Conservation (phyloP, 805 yeast species). For the Yarrowia sp. region DNA sequence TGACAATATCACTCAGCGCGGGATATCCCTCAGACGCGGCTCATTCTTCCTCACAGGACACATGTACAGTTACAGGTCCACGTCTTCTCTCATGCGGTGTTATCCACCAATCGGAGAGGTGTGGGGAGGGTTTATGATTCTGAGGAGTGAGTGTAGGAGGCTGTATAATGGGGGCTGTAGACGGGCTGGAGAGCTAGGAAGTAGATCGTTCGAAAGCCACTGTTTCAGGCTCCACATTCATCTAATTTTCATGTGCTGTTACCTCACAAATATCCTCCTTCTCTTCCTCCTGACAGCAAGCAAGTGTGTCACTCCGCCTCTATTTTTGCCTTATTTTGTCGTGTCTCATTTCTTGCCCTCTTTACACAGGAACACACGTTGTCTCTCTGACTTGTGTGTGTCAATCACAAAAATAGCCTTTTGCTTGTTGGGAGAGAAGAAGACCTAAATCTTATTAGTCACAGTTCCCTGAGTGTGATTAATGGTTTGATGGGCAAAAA, state of each 20-base stretch:
- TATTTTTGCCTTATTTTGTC: background rate
- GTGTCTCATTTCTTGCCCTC: conserved; percentile 13
- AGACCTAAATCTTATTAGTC: conserved; percentile 29
- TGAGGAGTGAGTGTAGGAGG: background rate
- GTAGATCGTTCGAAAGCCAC: too few relatives aligned
- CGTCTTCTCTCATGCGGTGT: conserved; percentile 29
- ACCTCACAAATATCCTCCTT: background rate
- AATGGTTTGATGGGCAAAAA: background rate
- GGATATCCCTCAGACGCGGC: conserved; percentile 1
- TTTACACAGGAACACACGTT: background rate
- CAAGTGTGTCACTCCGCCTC: conserved; percentile 6
- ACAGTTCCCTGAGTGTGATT: conserved; percentile 9
- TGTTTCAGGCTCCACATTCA: too few relatives aligned
- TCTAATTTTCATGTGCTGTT: background rate
- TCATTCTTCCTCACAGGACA: conserved; percentile 17
- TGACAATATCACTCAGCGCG: too few relatives aligned
- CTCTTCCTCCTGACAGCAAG: background rate
- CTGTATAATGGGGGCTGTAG: too few relatives aligned
- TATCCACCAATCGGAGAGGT: conserved; percentile 34
- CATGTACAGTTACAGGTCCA: conserved; percentile 11
- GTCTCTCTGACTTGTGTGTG: background rate
- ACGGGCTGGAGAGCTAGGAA: too few relatives aligned
- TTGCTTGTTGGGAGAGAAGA: conserved; percentile 18
- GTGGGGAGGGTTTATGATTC: conserved; percentile 15
- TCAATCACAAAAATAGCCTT: background rate